Evolutionary conservation across 805 yeast species (phyloP), one percentile per base, ranked within the genome.

Genomic region (Dipodascus albidus): DNA sequence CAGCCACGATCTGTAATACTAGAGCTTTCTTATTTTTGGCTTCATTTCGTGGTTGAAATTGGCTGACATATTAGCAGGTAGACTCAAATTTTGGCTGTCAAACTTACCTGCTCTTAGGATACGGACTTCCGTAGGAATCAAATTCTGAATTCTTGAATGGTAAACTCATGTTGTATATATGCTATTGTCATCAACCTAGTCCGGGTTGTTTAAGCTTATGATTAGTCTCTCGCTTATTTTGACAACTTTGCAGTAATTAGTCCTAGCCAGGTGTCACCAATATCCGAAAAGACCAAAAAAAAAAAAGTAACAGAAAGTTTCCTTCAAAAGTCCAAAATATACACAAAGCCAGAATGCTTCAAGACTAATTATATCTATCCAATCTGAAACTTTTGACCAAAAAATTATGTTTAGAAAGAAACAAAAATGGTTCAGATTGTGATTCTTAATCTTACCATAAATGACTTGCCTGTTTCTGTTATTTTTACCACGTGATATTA

Each of bases 81-180:
- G n/a, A n/a, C n/a, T n/a, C n/a, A n/a, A n/a, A n/a, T n/a, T n/a
- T n/a, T n/a, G n/a, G n/a, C n/a, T n/a, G n/a, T n/a, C 33, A 27
- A 6, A 38, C 44, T 14, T 14, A 38, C 44, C 44, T 38, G 50
- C 52, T 49, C n/a, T 27, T 49, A 8, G 20, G 41, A 49, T 50
- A 52, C 4, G 59, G 48, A 3, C 56, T 56, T 2, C 60, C 62
- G 35, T 57, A 54, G 49, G 56, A 58, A 53, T 59, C 62, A 23
- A 53, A 55, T 52, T 59, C 62, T 14, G 60, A 52, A 48, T 57
- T 58, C 51, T 58, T 59, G 50, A 53, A 57, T 8, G 62, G 62
- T 15, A 59, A 52, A 53, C 62, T 59, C 62, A 59, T 59, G n/a
- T n/a, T n/a, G n/a, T n/a, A n/a, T 19, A 33, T 48, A 38, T 38